Base-by-base conservation (phyloP, 2,329 filamentous ascomycete genomes). In the Paecilomyces formosus region DNA sequence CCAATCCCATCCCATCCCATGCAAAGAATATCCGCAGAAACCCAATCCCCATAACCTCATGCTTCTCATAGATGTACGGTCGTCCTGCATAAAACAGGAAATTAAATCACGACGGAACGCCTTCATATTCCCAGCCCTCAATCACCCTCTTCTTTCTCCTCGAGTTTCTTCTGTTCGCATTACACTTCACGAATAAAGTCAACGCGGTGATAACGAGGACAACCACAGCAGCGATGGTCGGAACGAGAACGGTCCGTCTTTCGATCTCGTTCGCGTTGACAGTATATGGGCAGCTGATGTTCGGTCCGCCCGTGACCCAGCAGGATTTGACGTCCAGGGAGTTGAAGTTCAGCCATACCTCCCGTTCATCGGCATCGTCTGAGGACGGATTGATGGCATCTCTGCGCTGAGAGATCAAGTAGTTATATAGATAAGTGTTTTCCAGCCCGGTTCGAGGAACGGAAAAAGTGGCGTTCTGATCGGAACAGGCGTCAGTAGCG, bases 111-210 rank as follows among this genome's bases (percentile, higher is more conserved):
- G 76, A 78, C 18, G 86, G 86, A 55, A 89, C 85, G 15, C 86
- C 86, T 68, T 88, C 86, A 74, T 88, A 88, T 65, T 87, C 83
- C 81, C 84, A 86, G 1, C 83, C 83, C 56, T 76, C 70, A 60
- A 77, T 75, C 54, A 82, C 76, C 64, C 81, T 78, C 65, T 78
- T 79, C 26, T 76, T 75, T 53, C 79, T 77, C 62, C 79, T 76
- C 53, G 77, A 81, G 63, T 79, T 81, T 50, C 78, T 77, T 60
- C 85, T 71, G 68, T 87, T 87, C 3, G 83, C 80, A 61, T 84
- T 85, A 66, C 83, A 86, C 66, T 88, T 88, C 55, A 85, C 81
- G 62, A 87, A 84, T 12, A 87, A 69, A 0, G 84, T 87, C 66
- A 87, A 68, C 0, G 79, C 81, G 0, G 83, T 80, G n/a, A 86